These are phyloP conservation scores for Ramalina intermedia DNA, from an alignment of 495 filamentous ascomycete species.

Conservation along the genomic window DNA sequence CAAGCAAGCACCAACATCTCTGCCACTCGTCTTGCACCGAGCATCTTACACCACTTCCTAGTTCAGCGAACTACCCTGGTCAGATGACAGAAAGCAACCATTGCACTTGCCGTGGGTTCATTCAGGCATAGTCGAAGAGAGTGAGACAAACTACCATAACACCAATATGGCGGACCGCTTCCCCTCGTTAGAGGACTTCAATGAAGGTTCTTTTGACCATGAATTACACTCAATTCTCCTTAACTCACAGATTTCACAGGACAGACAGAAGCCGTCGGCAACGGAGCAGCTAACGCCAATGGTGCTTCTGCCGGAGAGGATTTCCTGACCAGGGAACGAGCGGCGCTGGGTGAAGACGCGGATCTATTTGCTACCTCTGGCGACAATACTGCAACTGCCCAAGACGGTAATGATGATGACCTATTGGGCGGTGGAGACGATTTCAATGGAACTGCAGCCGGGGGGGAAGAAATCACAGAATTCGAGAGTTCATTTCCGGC, in stretches of 20 bases:
- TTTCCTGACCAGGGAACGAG: constrained; percentile 82
- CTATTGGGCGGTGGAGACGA: constrained; percentile 51
- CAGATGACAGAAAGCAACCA: not conserved
- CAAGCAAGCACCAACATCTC: too few relatives aligned
- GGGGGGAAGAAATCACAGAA: constrained; percentile 44
- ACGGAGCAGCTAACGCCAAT: constrained; percentile 24
- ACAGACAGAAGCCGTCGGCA: constrained; percentile 37
- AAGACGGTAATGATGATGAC: constrained; percentile 50
- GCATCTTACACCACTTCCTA: too few relatives aligned
- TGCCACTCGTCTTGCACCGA: too few relatives aligned
- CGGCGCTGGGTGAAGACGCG: constrained; percentile 80
- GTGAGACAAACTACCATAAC: too few relatives aligned
- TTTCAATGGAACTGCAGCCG: constrained; percentile 21
- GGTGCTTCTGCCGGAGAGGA: constrained; percentile 41
- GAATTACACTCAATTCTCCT: too few relatives aligned
- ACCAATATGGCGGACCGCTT: constrained; percentile 83
- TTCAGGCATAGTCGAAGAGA: too few relatives aligned
- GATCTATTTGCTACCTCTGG: constrained; percentile 71
- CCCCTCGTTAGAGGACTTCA: constrained; percentile 91
- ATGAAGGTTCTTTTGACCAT: constrained; percentile 49
- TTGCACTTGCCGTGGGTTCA: too few relatives aligned
- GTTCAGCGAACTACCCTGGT: too few relatives aligned
- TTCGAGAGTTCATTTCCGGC: constrained; percentile 86
- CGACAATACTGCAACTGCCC: constrained; percentile 43
- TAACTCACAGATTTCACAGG: constrained; percentile 25